These are phyloP conservation scores for Takakia lepidozioides DNA, from an alignment of 225 moss, liverwort and hornwort species.

Conservation along the genomic window DNA sequence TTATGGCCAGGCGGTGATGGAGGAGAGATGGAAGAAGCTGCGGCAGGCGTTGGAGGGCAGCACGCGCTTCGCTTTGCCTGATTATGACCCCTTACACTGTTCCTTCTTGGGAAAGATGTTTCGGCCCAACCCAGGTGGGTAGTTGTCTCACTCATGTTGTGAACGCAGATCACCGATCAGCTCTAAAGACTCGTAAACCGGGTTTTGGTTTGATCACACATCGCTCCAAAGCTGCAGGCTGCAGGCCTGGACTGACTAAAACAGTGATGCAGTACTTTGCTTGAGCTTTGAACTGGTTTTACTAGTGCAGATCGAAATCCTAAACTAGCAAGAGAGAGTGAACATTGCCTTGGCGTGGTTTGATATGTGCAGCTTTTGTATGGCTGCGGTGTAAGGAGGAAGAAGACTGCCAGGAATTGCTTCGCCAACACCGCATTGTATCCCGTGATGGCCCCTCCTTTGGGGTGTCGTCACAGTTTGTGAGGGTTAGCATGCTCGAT, in stretches of 20 bases:
- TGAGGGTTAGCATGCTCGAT: constrained; percentile 53
- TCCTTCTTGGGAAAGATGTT: constrained; percentile 25
- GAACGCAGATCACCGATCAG: no score
- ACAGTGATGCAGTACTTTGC: no score
- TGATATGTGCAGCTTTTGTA: constrained; percentile 39
- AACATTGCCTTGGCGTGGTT: no score
- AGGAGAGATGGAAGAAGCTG: constrained; percentile 33
- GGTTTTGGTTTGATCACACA: no score
- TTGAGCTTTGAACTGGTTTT: no score
- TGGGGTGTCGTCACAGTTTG: constrained; percentile 36
- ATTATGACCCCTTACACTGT: constrained; percentile 22
- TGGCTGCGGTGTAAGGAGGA: constrained; percentile 44
- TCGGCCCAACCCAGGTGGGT: constrained; percentile 41
- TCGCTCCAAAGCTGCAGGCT: no score
- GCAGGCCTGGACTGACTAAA: no score
- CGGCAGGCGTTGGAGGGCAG: constrained; percentile 11
- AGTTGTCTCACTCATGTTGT: no score
- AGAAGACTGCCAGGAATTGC: constrained; percentile 35
- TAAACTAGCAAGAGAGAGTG: no score
- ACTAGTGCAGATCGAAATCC: no score
- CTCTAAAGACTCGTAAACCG: no score
- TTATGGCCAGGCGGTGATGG: constrained; percentile 30
- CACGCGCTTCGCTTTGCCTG: constrained; percentile 17
- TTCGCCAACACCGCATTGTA: constrained; percentile 29
- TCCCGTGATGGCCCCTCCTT: constrained; percentile 31